phyloP scores from a whole-genome alignment of 306 rosid genomes.

The Clitoria ternatea region DNA sequence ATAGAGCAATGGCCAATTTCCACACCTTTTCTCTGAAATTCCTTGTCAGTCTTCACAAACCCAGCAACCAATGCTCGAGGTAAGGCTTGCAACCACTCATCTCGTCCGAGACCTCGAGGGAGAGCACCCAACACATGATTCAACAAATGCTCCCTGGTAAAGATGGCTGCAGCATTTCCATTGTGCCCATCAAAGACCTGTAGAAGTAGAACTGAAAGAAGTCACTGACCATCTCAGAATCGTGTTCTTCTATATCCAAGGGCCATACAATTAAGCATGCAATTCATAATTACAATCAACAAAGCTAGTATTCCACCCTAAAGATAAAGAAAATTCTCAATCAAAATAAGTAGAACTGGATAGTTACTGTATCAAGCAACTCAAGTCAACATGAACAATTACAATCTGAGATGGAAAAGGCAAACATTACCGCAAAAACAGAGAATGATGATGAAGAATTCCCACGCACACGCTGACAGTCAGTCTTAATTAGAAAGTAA shows the following conservation, averaged over 20 bases:
- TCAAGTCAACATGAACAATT: background rate
- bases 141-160: slow-evolving; percentile 59
- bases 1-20: background rate
- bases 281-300: background rate
- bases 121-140: slow-evolving; percentile 70
- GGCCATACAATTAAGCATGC: background rate
- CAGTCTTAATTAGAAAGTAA: slow-evolving; percentile 60
- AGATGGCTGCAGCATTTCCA: slow-evolving; percentile 82
- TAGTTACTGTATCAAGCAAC: background rate
- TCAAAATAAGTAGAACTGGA: background rate
- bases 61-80: slow-evolving; percentile 86
- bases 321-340: background rate
- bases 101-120: slow-evolving; percentile 66
- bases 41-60: slow-evolving; percentile 45
- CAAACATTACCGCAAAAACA: slow-evolving; percentile 57
- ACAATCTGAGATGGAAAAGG: background rate
- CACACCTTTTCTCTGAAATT: slow-evolving; percentile 65
- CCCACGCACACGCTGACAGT: slow-evolving; percentile 63
- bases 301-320: background rate
- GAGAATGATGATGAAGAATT: slow-evolving; percentile 58
- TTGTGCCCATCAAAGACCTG: slow-evolving; percentile 90
- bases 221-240: background rate
- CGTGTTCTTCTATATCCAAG: background rate
- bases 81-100: slow-evolving; percentile 79
- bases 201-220: slow-evolving; percentile 17